Evolutionary conservation across 768 basidiomycete species (phyloP), one percentile per base, ranked within the genome.

Genomic region (Serendipita sp.): DNA sequence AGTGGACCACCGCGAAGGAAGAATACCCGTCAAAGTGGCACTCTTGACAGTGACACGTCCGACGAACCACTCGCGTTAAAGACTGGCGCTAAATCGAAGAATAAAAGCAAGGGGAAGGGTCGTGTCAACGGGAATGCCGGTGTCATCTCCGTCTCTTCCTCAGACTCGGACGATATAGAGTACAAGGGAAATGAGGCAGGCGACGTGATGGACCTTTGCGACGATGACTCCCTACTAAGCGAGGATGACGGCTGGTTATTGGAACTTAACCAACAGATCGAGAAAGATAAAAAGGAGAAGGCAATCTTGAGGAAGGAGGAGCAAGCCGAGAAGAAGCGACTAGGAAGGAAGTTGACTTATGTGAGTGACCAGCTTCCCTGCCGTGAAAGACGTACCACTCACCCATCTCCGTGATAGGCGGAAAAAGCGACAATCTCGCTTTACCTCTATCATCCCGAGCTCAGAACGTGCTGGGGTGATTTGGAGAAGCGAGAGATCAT

Each of bases 391-490:
- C 2, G 64, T 13, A 7, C 35, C 35, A 28, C 44, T 71, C 13
- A 15, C 47, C 54, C 16, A n/a, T 69, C 45, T 66, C 16, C 68
- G 28, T 44, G n/a, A 3, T 63, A 92, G 88, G 83, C 87, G 4
- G 89, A 91, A 73, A 88, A 80, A 70, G 78, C 82, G 0, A 79
- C 83, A 3, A 69, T 89, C 44, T 80, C 83, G 13, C 73, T 92
- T 35, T 77, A 79, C 30, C 80, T 75, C 69, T 77, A 88, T 71
- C 94, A 95, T 71, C 85, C 87, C 1, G 91, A 95, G 70, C 80
- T 96, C 38, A 76, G 73, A 65, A 80, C 86, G 73, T 85, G 91
- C 44, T 97, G 95, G 94, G 91, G 91, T 30, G 86, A 97, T 70
- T 73, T 96, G 5, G 81, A 87, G 71, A 80, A 76, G 23, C 78